Evolutionary conservation across 805 yeast genomes (phyloP), one percentile per base, ranked within the genome.

Genomic region (Sugiyamaella qingdaonensis): DNA sequence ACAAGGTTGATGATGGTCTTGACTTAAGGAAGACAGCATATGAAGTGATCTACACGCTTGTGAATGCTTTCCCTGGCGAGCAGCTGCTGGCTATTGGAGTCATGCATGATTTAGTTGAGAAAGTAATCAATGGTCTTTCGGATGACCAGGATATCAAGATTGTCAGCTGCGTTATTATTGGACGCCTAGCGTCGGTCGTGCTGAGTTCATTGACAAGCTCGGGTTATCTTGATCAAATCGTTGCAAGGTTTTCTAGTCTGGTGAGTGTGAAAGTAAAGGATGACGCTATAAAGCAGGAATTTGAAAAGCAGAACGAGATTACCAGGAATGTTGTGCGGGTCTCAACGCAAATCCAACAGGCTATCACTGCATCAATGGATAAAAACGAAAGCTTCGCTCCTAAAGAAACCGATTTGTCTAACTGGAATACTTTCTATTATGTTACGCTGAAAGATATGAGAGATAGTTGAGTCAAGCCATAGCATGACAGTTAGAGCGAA

Each of bases 1-100:
- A 87, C 64, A 82, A 82, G 56, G 78, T 87, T 37, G 96, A 88
- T 61, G 85, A 84, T 58, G 94, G 90, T 0, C 72, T 86, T 37
- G 88, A 82, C 54, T 79, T 81, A 54, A 75, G 96, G 51, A 86
- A 86, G 63, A 77, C 85, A 36, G 75, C 86, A 5, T 86, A 84
- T 65, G 95, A 88, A 62, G 69, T 84, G 19, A 69, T 88, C 29
- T 84, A 82, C 64, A 76, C 87, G 8, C 65, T 85, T 44, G 63
- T 72, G 10, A 64, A 66, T 4, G 61, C 70, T 2, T 56, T 72
- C 10, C 53, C 58, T 42, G 54, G 57, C 21, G 65, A 60, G 2
- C 59, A 55, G 14, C 61, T 55, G 10, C 60, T 57, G 10, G 58
- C 64, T 24, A 49, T 56, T 1, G 64, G 72, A 36, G 61, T 69